Conservation (phyloP, 805 yeast species). For the Wickerhamomyces kurtzmanii region DNA sequence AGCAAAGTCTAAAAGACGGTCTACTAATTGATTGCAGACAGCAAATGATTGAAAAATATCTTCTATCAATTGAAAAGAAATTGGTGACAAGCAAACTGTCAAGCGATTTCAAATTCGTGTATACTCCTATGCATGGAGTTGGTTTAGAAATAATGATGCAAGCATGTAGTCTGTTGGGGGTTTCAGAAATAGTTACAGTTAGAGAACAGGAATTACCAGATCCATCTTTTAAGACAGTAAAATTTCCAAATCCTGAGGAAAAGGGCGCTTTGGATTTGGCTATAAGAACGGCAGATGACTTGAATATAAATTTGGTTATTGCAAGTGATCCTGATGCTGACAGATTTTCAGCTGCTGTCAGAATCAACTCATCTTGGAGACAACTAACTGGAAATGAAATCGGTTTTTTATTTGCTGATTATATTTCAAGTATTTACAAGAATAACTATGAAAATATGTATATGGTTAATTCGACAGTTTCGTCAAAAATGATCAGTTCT, state of each 20-base stretch:
- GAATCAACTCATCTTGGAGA: slow-evolving; percentile 40
- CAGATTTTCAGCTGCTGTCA: slow-evolving; percentile 76
- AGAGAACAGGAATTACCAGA: slow-evolving; percentile 65
- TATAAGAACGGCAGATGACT: slow-evolving; percentile 44
- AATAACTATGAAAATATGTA: slow-evolving; percentile 25
- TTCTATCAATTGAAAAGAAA: slow-evolving; percentile 18
- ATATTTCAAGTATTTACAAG: slow-evolving; percentile 29
- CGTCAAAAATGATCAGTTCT: slow-evolving; percentile 68
- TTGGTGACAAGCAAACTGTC: slow-evolving; percentile 20
- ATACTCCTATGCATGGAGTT: slow-evolving; percentile 96
- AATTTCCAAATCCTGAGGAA: slow-evolving; percentile 94
- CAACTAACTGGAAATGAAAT: slow-evolving; percentile 90
- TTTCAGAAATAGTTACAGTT: slow-evolving; percentile 31
- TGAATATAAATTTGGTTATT: slow-evolving; percentile 42
- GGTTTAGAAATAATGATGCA: slow-evolving; percentile 54
- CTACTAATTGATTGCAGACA: slow-evolving; percentile 29
- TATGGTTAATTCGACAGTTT: slow-evolving; percentile 82
- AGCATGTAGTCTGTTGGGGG: slow-evolving; percentile 27
- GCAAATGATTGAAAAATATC: slow-evolving; percentile 32
- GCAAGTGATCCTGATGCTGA: slow-evolving; percentile 99
- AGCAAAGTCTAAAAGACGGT: slow-evolving; percentile 13
- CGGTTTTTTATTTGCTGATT: slow-evolving; percentile 76
- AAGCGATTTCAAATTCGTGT: slow-evolving; percentile 45
- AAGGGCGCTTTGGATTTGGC: slow-evolving; percentile 81
- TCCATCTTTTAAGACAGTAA: slow-evolving; percentile 78